These are phyloP conservation scores for Xylariaceae sp. DNA, from an alignment of 2,329 filamentous ascomycete genomes.

Conservation along the genomic window DNA sequence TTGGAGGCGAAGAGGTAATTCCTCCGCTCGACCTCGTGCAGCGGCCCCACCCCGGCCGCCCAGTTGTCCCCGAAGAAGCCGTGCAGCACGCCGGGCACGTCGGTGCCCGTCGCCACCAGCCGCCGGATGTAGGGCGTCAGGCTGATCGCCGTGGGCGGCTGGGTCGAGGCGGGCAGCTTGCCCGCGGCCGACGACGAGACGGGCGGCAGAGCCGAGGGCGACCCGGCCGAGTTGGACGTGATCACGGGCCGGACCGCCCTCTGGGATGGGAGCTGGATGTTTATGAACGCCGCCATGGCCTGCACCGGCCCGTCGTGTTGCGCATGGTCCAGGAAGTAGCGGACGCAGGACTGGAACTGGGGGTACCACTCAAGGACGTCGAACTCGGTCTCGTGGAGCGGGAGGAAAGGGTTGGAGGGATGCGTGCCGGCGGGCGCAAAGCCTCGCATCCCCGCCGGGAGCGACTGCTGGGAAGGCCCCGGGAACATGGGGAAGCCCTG, in stretches of 20 bases:
- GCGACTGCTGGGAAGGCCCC: slow-evolving; percentile 17
- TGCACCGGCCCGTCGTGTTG: slow-evolving; percentile 79
- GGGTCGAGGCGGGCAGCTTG: slow-evolving; percentile 20
- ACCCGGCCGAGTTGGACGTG: slow-evolving; percentile 29
- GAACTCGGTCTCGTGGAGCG: slow-evolving; percentile 36
- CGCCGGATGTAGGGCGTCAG: slow-evolving; percentile 85
- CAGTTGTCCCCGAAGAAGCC: slow-evolving; percentile 97
- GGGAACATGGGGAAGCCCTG: slow-evolving; percentile 18
- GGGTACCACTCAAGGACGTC: slow-evolving; percentile 92
- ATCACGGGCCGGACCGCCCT: slow-evolving; percentile 41
- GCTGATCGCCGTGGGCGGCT: slow-evolving; percentile 45
- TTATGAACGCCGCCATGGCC: slow-evolving; percentile 81
- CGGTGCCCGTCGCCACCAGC: slow-evolving; percentile 85
- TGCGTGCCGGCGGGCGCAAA: slow-evolving; percentile 13
- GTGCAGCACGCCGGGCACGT: slow-evolving; percentile 77
- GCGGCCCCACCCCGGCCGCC: slow-evolving; percentile 66
- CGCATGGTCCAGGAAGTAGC: slow-evolving; percentile 85
- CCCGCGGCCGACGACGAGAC: slow-evolving; percentile 18
- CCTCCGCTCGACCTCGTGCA: slow-evolving; percentile 82
- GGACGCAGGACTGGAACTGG: slow-evolving; percentile 80
- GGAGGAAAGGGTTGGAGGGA: slow-evolving; percentile 15
- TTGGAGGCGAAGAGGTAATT: slow-evolving; percentile 97
- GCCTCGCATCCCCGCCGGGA: slow-evolving; percentile 11
- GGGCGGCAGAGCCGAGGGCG: slow-evolving; percentile 27
- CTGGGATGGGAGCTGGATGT: slow-evolving; percentile 86